phyloP scores from a whole-genome alignment of 768 basidiomycete genomes.

The Lactarius hengduanensis region DNA sequence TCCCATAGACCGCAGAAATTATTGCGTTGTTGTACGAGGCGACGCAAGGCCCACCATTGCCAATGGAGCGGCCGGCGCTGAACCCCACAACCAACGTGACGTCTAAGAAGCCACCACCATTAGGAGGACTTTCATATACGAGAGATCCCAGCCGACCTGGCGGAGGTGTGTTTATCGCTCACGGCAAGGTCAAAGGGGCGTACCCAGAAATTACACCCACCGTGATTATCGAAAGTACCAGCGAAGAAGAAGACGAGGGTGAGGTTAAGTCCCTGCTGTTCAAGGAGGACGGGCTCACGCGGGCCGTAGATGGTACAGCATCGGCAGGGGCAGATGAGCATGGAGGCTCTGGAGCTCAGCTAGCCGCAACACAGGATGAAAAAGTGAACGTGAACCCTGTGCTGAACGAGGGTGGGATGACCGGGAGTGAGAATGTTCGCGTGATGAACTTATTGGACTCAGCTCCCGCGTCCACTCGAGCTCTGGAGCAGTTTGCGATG shows the following conservation, averaged over 20 bases:
- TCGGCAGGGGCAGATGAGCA: slow-evolving; percentile 13
- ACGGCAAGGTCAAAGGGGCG: slow-evolving; percentile 33
- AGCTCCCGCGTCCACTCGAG: slow-evolving; percentile 46
- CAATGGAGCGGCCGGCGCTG: slow-evolving; percentile 54
- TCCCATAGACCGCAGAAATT: slow-evolving; percentile 79
- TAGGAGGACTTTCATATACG: slow-evolving; percentile 62
- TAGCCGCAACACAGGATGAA: slow-evolving; percentile 47
- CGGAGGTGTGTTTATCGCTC: slow-evolving; percentile 81
- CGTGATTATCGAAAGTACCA: slow-evolving; percentile 50
- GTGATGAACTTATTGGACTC: slow-evolving; percentile 75
- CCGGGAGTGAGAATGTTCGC: slow-evolving; percentile 53
- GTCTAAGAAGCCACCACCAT: slow-evolving; percentile 49
- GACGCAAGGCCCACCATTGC: slow-evolving; percentile 69
- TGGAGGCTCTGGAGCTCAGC: slow-evolving; percentile 40
- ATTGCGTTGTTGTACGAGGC: slow-evolving; percentile 90
- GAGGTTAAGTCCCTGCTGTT: slow-evolving; percentile 22
- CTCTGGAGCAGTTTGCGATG: slow-evolving; percentile 62
- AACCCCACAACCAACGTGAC: slow-evolving; percentile 79
- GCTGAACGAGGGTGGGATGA: slow-evolving; percentile 50
- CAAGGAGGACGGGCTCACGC: slow-evolving; percentile 18
- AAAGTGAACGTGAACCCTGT: slow-evolving; percentile 71
- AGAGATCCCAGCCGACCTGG: slow-evolving; percentile 81
- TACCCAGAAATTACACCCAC: slow-evolving; percentile 51
- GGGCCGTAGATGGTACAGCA: slow-evolving; percentile 20
- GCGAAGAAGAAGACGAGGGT: slow-evolving; percentile 33